Percentiles rank a stretch among this genome's conserved stretches.
phyloP scores from a whole-genome alignment of 1,284 basidiomycete genomes.

The Ustilago esculenta region DNA sequence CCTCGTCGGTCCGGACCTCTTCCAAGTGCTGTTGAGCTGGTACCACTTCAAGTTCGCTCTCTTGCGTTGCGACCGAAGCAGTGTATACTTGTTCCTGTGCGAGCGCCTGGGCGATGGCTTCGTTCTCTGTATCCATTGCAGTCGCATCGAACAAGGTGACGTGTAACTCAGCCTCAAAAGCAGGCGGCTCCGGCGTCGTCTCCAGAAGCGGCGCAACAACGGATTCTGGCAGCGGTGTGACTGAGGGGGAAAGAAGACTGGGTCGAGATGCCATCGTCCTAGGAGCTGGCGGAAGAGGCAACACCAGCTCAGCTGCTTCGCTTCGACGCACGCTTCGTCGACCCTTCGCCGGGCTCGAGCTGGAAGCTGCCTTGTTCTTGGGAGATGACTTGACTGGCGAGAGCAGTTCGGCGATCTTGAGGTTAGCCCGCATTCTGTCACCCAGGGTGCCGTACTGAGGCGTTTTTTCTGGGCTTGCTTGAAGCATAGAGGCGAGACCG shows the following conservation, averaged over 20 bases:
- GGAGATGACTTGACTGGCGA: conserved; percentile 17
- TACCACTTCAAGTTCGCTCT: not conserved
- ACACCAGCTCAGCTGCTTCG: conserved; percentile 25
- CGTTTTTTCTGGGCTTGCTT: conserved; percentile 10
- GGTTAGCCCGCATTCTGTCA: conserved; percentile 38
- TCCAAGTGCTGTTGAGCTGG: not conserved
- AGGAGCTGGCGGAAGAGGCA: conserved; percentile 13
- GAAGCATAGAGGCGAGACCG: conserved; percentile 19
- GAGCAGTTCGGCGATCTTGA: conserved; percentile 22
- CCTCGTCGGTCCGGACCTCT: not conserved
- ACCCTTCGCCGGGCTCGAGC: conserved; percentile 15
- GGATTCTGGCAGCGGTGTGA: conserved; percentile 3
- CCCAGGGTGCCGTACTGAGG: conserved; percentile 31
- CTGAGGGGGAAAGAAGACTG: not conserved
- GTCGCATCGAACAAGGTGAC: conserved; percentile 37
- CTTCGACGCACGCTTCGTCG: conserved; percentile 27
- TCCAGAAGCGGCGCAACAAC: not conserved
- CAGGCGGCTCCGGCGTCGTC: conserved; percentile 1
- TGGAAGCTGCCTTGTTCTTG: conserved; percentile 11
- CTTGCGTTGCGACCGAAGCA: not conserved
- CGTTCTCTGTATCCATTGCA: conserved; percentile 27
- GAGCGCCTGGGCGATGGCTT: conserved; percentile 15
- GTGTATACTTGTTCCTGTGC: not conserved
- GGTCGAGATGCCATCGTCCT: not conserved
- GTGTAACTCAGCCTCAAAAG: conserved; percentile 33